Evolutionary conservation across 2,329 filamentous ascomycete species (phyloP).

Genomic region (Herpotrichia juniperi): DNA sequence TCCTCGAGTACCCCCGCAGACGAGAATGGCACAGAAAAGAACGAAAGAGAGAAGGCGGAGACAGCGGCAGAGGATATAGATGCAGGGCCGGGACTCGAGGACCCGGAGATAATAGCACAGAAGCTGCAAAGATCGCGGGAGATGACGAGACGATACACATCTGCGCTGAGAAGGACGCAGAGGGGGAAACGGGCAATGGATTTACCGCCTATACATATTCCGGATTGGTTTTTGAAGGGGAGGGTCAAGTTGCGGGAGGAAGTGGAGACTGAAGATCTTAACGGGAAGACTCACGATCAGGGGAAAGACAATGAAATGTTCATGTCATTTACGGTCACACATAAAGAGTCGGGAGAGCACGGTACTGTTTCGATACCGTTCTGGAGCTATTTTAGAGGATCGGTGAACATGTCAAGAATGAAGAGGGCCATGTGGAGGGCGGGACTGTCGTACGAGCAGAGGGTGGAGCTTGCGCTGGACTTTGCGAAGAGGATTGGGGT

Average conservation of each 20-base stretch:
- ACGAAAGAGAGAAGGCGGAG: constrained; percentile 24
- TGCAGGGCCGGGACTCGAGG: constrained; percentile 31
- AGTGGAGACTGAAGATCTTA: constrained; percentile 8
- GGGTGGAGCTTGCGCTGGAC: constrained; percentile 11
- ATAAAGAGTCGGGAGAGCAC: constrained; percentile 28
- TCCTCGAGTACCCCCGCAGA: constrained; percentile 34
- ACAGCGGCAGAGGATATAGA: constrained; percentile 23
- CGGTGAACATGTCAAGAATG: constrained; percentile 29
- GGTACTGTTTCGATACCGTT: constrained; percentile 16
- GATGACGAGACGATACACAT: constrained; percentile 39
- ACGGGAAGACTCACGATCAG: too few species aligned
- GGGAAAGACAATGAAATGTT: constrained; percentile 11
- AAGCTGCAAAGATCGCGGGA: constrained; percentile 45
- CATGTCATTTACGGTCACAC: constrained; percentile 29
- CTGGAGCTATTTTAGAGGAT: constrained; percentile 16
- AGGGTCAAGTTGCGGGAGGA: constrained; percentile 55
- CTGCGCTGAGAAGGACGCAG: constrained; percentile 41
- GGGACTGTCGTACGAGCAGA: constrained; percentile 10
- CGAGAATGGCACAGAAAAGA: constrained; percentile 25
- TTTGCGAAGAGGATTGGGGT: constrained; percentile 13
- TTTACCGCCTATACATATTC: constrained; percentile 55
- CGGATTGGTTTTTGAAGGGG: constrained; percentile 61
- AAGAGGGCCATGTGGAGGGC: constrained; percentile 17
- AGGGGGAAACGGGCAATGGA: constrained; percentile 39
- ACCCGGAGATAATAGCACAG: constrained; percentile 41